Evolutionary conservation across 768 basidiomycete species (phyloP), one percentile per base, ranked within the genome.

Genomic region (Gyrodon lividus): DNA sequence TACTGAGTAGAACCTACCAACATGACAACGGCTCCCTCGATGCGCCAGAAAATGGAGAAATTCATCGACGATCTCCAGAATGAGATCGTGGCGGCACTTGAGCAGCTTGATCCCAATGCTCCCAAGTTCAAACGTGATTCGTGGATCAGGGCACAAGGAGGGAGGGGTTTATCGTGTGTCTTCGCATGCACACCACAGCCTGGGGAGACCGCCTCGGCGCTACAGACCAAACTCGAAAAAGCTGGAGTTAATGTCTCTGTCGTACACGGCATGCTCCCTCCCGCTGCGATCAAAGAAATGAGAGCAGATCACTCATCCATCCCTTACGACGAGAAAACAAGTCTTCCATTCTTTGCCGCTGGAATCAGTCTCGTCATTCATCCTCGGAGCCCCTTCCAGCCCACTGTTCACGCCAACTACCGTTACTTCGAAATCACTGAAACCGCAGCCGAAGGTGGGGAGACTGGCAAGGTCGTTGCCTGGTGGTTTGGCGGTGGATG

Each of bases 401-500:
- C 97, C 8, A 98, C 96, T 19, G 86, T 92, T 6, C 96, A 99
- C 68, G 84, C 90, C 52, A 99, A 99, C 69, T 97, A 95, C 62
- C 90, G 97, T 48, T 98, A 98, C 71, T 99, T 99, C 64, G 96
- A 98, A 70, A 83, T 97, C 57, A 86, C 84, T 2, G 81, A 87
- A 56, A 72, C 74, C 38, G 60, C 59, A 1, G 56, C 57, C 4
- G 65, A 63, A 20, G 69, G 70, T 33, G 71, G 71, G 3, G 65
- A 66, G 47, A 64, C 72, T 22, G 77, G 79, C 7, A 78, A 80
- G 57, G 71, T 90, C 17, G 71, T 94, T 37, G 86, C 93, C 23
- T 98, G 95, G 94, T 99, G 96, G 97, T 99, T 98, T 64, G 96
- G 97, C 17, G 97, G 97, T 30, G 96, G 96, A 6, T 86, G 84